Percentiles rank a stretch among this genome's conserved stretches.
Evolutionary conservation across 2,329 filamentous ascomycete genomes (phyloP).

Genomic region (Cladophialophora chaetospira): DNA sequence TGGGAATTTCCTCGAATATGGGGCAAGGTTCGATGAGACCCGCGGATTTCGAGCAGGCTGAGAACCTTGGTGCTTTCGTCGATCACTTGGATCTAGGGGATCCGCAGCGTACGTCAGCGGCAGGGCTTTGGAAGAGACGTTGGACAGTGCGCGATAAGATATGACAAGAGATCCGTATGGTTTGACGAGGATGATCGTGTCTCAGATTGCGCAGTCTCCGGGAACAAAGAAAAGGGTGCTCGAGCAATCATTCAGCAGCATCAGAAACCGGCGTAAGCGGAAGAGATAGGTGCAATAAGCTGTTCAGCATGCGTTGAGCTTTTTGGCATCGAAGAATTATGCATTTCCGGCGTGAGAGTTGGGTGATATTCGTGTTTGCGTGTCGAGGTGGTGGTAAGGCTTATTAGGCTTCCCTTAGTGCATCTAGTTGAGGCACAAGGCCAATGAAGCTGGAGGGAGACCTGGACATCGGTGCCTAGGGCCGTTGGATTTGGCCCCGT

Average conservation of each 20-base stretch:
- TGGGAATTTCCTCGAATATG: not conserved
- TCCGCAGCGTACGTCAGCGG: constrained; percentile 13
- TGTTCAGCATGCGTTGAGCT: too few relatives aligned
- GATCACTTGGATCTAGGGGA: constrained; percentile 12
- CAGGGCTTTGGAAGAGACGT: not conserved
- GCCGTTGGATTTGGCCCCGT: not conserved
- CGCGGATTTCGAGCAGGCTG: constrained; percentile 4
- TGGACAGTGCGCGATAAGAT: not conserved
- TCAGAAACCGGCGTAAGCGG: not conserved
- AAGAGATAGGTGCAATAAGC: not conserved
- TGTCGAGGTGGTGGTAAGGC: not conserved
- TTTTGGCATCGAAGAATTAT: not conserved
- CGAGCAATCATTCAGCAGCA: not conserved
- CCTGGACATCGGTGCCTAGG: not conserved
- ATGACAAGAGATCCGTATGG: too few relatives aligned
- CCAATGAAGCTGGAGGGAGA: constrained; percentile 4
- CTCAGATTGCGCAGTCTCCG: constrained; percentile 17
- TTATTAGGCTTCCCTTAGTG: constrained; percentile 7
- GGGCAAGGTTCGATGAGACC: not conserved
- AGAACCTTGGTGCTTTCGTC: constrained; percentile 6
- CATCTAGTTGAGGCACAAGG: constrained; percentile 7
- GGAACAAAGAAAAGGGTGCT: too few relatives aligned
- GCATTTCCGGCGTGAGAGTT: not conserved
- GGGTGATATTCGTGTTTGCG: not conserved
- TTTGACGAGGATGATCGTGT: constrained; percentile 14